phyloP scores from a whole-genome alignment of 306 rosid species.

The Erythrophleum fordii region DNA sequence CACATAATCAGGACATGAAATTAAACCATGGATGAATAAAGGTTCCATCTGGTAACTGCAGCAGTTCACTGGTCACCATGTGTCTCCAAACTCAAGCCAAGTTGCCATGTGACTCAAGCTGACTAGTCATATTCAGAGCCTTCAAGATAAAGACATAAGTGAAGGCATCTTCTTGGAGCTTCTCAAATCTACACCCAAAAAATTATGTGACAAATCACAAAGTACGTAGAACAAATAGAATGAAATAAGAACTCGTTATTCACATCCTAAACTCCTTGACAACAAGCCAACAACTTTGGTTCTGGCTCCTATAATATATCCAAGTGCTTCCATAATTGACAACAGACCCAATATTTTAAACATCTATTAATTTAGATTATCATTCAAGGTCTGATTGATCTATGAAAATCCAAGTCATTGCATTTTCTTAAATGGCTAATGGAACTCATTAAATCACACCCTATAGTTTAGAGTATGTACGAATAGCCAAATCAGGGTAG shows the following conservation, averaged over 20 bases:
- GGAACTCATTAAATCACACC: slow-evolving; percentile 7
- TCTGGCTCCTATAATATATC: background rate
- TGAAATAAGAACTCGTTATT: background rate
- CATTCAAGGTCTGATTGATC: background rate
- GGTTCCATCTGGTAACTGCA: too few species aligned
- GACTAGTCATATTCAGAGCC: too few species aligned
- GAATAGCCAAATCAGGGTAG: background rate
- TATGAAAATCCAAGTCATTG: background rate
- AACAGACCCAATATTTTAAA: slow-evolving; percentile 13
- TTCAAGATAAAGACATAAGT: too few species aligned
- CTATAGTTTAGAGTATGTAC: background rate
- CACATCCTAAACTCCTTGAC: background rate
- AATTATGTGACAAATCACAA: too few species aligned
- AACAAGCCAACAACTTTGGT: background rate
- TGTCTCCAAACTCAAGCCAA: too few species aligned
- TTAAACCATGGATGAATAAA: too few species aligned
- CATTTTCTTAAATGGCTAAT: background rate
- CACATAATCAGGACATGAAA: too few species aligned
- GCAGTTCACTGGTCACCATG: too few species aligned
- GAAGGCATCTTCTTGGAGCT: slow-evolving; percentile 84
- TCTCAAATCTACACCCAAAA: slow-evolving; percentile 77
- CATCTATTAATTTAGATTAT: background rate
- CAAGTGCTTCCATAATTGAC: background rate
- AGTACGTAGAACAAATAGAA: background rate
- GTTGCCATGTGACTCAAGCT: too few species aligned